Conservation (phyloP, 768 basidiomycete genomes). For the Peribolospora kevripleyi region DNA sequence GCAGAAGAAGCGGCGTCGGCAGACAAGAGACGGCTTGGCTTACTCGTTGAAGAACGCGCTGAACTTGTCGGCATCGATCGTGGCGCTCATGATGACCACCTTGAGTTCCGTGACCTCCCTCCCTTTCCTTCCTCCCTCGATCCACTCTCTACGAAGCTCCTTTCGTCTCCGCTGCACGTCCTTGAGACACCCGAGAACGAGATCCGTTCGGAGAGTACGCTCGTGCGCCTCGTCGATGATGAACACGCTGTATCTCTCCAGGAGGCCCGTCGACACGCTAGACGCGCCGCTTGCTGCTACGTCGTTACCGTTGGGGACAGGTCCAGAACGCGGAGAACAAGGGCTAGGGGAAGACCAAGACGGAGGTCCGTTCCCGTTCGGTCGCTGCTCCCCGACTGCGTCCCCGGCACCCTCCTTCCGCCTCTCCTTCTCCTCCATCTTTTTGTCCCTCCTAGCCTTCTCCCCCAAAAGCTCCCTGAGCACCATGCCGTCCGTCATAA, state of each 20-base stretch:
- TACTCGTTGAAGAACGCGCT: constrained; percentile 64
- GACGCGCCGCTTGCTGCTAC: no score
- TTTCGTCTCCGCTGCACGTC: constrained; percentile 48
- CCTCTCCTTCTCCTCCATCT: no score
- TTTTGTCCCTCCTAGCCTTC: constrained; percentile 13
- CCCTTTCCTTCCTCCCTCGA: constrained; percentile 15
- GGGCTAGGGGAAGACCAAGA: no score
- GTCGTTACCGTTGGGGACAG: no score
- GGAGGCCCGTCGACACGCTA: constrained; percentile 17
- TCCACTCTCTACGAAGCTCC: constrained; percentile 11
- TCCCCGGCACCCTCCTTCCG: no score
- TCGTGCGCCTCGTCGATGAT: constrained; percentile 96
- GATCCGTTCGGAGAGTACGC: constrained; percentile 74
- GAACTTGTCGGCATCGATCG: constrained; percentile 85
- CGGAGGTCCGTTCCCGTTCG: no score
- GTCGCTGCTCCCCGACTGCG: no score
- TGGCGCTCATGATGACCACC: constrained; percentile 91
- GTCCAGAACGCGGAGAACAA: no score
- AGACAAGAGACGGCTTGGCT: constrained; percentile 15
- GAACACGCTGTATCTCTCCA: constrained; percentile 63
- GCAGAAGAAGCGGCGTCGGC: neutral
- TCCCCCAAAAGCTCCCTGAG: constrained; percentile 73
- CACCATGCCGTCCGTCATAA: constrained; percentile 93
- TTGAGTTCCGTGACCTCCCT: constrained; percentile 43
- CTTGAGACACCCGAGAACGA: constrained; percentile 77